Conservation (phyloP, 345 rosid genomes). For the Crucihimalaya himalaica region DNA sequence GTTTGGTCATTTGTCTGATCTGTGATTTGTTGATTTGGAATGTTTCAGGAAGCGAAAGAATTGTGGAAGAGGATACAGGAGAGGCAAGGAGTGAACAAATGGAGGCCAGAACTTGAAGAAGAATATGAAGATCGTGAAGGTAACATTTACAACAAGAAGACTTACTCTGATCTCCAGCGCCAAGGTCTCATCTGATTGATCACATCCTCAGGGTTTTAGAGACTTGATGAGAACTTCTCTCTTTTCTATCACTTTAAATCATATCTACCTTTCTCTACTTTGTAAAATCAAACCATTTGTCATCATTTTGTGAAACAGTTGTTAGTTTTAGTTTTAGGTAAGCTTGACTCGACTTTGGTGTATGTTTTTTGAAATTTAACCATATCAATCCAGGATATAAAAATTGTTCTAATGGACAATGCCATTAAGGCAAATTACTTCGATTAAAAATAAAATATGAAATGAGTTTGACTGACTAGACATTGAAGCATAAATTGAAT, state of each 20-base stretch:
- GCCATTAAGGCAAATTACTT: not conserved
- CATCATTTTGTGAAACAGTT: not conserved
- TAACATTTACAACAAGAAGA: conserved; percentile 97
- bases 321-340: not conserved
- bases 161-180: conserved; percentile 92
- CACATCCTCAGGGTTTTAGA: not conserved
- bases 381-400: not conserved
- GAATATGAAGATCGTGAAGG: conserved; percentile 99
- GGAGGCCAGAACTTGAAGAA: conserved; percentile 99
- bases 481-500: too few species aligned
- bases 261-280: not conserved
- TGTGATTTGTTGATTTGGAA: not conserved
- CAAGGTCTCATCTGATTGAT: conserved; percentile 79
- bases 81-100: conserved; percentile 83
- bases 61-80: conserved; percentile 91
- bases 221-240: not conserved
- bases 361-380: not conserved
- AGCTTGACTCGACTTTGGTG: not conserved
- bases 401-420: not conserved
- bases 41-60: conserved; percentile 85
- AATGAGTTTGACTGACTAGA: too few species aligned
- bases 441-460: too few species aligned
- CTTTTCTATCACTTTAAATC: not conserved
- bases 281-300: conserved; percentile 23
- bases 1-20: not conserved